These are phyloP conservation scores for Mycena amicta DNA, from an alignment of 768 basidiomycete species.

Conservation along the genomic window DNA sequence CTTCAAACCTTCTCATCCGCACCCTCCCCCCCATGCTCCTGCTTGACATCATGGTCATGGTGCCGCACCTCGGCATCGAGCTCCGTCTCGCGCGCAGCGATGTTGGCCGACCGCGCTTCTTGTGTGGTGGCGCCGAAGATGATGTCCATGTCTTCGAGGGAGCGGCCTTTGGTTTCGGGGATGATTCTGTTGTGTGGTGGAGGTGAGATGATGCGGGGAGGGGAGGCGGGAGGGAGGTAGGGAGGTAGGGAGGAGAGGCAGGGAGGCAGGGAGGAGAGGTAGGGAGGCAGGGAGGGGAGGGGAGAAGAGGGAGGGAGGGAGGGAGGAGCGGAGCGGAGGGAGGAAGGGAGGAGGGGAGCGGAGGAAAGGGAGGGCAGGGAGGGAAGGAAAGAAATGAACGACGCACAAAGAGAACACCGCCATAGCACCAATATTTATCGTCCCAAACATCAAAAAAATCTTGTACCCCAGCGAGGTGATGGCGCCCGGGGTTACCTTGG, in stretches of 20 bases:
- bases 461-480: constrained; percentile 51
- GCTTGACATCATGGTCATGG: background rate
- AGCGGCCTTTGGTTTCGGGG: constrained; percentile 43
- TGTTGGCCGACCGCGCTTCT: constrained; percentile 44
- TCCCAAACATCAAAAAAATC: constrained; percentile 55
- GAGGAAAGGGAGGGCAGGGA: background rate
- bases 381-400: background rate
- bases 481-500: constrained; percentile 53
- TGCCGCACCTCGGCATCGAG: no score
- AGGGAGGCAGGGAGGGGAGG: no score
- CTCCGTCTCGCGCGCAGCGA: constrained; percentile 25
- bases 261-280: no score
- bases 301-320: no score
- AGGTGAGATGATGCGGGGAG: background rate
- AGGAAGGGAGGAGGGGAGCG: no score
- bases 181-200: constrained; percentile 25
- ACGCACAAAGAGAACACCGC: constrained; percentile 48
- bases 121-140: constrained; percentile 50
- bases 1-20: background rate
- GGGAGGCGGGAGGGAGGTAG: no score
- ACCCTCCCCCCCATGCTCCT: no score
- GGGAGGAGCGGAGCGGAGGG: no score
- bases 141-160: constrained; percentile 31
- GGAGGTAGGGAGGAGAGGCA: no score
- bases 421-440: constrained; percentile 57